phyloP scores from a whole-genome alignment of 2,329 filamentous ascomycete species.

The Epicoccum nigrum region DNA sequence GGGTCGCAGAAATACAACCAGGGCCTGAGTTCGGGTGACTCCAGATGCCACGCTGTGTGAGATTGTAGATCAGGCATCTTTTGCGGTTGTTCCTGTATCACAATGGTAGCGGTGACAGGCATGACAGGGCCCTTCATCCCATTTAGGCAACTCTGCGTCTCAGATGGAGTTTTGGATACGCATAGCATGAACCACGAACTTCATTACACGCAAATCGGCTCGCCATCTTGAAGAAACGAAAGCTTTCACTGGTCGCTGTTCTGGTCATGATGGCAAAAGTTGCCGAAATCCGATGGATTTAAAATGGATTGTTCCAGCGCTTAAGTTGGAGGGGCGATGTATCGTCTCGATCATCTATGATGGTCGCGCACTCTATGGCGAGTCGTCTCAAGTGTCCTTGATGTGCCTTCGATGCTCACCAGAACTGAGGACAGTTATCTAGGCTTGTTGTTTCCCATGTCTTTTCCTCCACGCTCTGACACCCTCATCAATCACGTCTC shows the following conservation, averaged over 20 bases:
- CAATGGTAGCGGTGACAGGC: slow-evolving; percentile 11
- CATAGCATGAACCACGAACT: slow-evolving; percentile 7
- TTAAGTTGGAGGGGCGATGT: not conserved
- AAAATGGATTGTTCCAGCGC: not conserved
- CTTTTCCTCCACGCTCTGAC: slow-evolving; percentile 81
- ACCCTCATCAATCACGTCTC: slow-evolving; percentile 77
- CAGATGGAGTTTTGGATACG: slow-evolving; percentile 13
- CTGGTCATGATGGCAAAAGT: no score
- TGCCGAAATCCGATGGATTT: not conserved
- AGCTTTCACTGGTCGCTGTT: not conserved
- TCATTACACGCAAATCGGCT: not conserved
- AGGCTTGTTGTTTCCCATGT: slow-evolving; percentile 56
- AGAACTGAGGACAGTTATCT: not conserved
- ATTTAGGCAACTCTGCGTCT: slow-evolving; percentile 14
- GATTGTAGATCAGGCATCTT: slow-evolving; percentile 21
- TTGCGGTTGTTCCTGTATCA: slow-evolving; percentile 20
- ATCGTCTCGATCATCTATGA: not conserved
- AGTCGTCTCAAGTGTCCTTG: not conserved
- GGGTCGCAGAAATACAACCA: slow-evolving; percentile 4
- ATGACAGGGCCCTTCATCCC: slow-evolving; percentile 20
- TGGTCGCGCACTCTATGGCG: not conserved
- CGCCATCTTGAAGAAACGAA: not conserved
- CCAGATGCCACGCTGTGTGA: slow-evolving; percentile 15
- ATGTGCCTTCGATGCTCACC: not conserved
- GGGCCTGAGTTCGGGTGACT: slow-evolving; percentile 1